A percentile compares a stretch with the other conserved stretches of the same genome.
Evolutionary conservation across 768 basidiomycete genomes (phyloP).

Genomic region (Boletus edulis): DNA sequence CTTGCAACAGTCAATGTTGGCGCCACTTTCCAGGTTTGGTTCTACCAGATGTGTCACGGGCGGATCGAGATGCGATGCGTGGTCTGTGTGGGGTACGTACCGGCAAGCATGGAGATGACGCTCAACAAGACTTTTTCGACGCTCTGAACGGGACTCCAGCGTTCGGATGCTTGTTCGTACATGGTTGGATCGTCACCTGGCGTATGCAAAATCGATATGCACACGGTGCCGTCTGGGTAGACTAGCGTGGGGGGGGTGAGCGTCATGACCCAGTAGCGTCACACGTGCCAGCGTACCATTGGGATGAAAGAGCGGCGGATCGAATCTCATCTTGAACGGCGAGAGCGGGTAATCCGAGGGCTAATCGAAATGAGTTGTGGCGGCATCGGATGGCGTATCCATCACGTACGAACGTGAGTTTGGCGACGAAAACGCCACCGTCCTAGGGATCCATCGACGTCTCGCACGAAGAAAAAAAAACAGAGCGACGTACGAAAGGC

Average conservation of each 20-base stretch:
- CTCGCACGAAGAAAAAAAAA: background rate
- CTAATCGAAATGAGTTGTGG: slow-evolving; percentile 22
- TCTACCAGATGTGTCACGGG: slow-evolving; percentile 42
- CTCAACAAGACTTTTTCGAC: slow-evolving; percentile 96
- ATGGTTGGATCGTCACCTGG: slow-evolving; percentile 90
- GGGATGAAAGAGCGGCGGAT: slow-evolving; percentile 95
- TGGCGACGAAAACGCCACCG: slow-evolving; percentile 92
- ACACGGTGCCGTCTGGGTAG: slow-evolving; percentile 94
- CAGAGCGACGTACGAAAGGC: slow-evolving; percentile 68
- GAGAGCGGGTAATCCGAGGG: slow-evolving; percentile 94
- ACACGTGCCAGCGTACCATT: slow-evolving; percentile 58
- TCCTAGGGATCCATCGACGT: slow-evolving; percentile 48
- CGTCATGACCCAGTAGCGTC: too few relatives aligned
- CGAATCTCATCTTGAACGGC: slow-evolving; percentile 99
- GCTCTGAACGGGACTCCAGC: slow-evolving; percentile 99
- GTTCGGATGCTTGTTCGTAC: slow-evolving; percentile 93
- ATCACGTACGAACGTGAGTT: slow-evolving; percentile 74
- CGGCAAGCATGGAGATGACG: slow-evolving; percentile 96
- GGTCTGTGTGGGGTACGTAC: slow-evolving; percentile 37
- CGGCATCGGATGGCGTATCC: too few relatives aligned
- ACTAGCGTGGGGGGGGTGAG: slow-evolving; percentile 44
- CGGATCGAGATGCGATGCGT: too few relatives aligned
- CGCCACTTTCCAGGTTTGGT: slow-evolving; percentile 96
- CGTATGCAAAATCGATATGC: slow-evolving; percentile 96
- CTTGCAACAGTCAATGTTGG: slow-evolving; percentile 97